Evolutionary conservation across 495 filamentous ascomycete species (phyloP).

Genomic region (Xylaria venustula): DNA sequence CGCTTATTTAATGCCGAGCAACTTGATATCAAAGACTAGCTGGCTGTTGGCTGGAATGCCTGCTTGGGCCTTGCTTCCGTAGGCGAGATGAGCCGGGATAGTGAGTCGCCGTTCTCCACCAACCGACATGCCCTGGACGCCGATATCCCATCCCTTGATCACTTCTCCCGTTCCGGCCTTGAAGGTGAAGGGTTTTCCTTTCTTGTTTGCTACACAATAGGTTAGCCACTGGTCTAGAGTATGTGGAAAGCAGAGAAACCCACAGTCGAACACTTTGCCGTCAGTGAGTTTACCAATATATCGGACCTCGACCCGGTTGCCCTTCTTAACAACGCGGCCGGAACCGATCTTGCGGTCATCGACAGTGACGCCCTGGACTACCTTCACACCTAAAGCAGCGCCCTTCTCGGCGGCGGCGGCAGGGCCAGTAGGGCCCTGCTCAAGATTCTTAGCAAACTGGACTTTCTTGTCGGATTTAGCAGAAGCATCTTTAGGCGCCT

Average conservation of each 20-base stretch:
- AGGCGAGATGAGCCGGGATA: constrained; percentile 80
- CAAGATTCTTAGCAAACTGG: constrained; percentile 96
- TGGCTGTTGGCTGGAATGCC: constrained; percentile 89
- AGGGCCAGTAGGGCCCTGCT: constrained; percentile 86
- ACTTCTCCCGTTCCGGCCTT: constrained; percentile 91
- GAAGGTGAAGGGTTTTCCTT: constrained; percentile 94
- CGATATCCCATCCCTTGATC: constrained; percentile 98
- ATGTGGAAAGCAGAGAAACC: constrained; percentile 32
- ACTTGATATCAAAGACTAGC: constrained; percentile 90
- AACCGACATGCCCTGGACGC: constrained; percentile 84
- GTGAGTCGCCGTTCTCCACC: constrained; percentile 90
- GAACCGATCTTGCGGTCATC: constrained; percentile 92
- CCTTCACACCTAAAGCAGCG: constrained; percentile 63
- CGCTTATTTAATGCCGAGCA: constrained; percentile 64
- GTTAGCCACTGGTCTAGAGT: constrained; percentile 28
- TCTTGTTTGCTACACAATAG: constrained; percentile 75
- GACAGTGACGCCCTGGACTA: constrained; percentile 81
- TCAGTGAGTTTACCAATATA: constrained; percentile 96
- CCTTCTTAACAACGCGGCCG: constrained; percentile 78
- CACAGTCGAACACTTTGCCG: constrained; percentile 91
- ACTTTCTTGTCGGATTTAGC: constrained; percentile 88
- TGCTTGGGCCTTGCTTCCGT: constrained; percentile 74
- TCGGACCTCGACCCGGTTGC: constrained; percentile 83
- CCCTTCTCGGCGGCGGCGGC: constrained; percentile 38
- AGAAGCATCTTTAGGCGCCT: constrained; percentile 45